Evolutionary conservation across 345 rosid genomes (phyloP), one percentile per base, ranked within the genome.

Genomic region (Alliaria petiolata): DNA sequence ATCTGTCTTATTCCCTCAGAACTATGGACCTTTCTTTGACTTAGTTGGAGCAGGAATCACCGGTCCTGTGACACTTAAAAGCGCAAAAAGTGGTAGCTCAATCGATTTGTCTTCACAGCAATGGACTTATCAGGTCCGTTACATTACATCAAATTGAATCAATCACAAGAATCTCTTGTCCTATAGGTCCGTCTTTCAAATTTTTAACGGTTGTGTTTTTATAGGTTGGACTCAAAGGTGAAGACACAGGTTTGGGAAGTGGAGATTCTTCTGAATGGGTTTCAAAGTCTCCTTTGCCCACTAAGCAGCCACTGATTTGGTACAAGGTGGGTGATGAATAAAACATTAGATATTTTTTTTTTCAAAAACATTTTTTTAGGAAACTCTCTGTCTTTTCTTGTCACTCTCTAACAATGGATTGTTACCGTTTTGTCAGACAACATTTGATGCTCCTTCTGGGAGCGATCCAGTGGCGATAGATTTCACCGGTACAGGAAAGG

Each of bases 161-260:
- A 25, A 38, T 28, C 53, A 3, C 17, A 67, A 60, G 50, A 34
- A 67, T 62, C 34, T 67, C 33, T 53, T 53, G 28, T 35, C 52
- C 58, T 61, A 61, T 17, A 14, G 62, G 53, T 61, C 46, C 2
- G 14, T 26, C 46, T 51, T 35, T 67, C 43, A 42, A 42, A 11
- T 16, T 36, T 22, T 34, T 43, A 43, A 56, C 8, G 43, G 64
- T 70, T 55, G 36, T 72, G 47, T 7, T 3, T 55, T 57, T 63
- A 52, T 81, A 91, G 98, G 72, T 84, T 47, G 97, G 96, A 60
- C 91, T 95, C 72, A 75, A 88, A 83, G 99, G 97, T n/a, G 97
- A 95, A 81, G 96, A 77, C 60, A 77, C 68, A 76, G 88, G 81
- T 52, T 76, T 89, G 14, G 53, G 85, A 6, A 89, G 80, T 52